Base-by-base conservation (phyloP, 2,329 filamentous ascomycete genomes). In the Nothophoma quercina region DNA sequence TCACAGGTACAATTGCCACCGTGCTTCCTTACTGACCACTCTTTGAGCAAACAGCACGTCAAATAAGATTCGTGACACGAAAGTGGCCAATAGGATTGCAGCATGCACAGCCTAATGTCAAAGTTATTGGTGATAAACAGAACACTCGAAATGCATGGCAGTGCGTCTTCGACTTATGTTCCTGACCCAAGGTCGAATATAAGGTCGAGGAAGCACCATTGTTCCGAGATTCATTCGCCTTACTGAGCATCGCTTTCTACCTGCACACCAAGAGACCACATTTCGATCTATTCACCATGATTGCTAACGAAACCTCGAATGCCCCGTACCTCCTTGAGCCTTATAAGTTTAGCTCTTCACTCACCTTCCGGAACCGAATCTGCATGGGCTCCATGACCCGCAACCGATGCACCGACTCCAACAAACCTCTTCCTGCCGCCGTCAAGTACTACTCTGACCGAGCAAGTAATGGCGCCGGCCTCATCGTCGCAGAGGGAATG, bases 311-410 rank as follows among this genome's bases (percentile, higher is more conserved):
- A 8, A 21, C 15, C 7, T 38, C 26, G 8, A 29, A 9, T 4
- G 22, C 13, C 8, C 34, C 22, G 0, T 7, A 9, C 3, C 40
- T 51, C 22, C 48, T 51, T 4, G 26, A 33, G n/a, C 34, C 48
- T 10, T 34, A 34, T 28, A 7, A 44, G 7, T 19, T 51, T 21
- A 44, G 28, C 22, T 15, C 33, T 7, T 22, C 38, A 1, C 21
- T 56, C 1, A 26, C 23, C 2, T 49, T 56, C 4, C 39, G 48
- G 4, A 53, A 64, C 36, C 62, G 64, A 9, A 52, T 67, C 18
- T 55, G 40, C 12, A 68, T 68, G 61, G 59, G 55, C n/a, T 60
- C 65, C 4, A 58, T 68, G 58, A 67, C 65, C 3, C 63, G 65
- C 12, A 68, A 68, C 26, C 64, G 64, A 12, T 63, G 62, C 34